These are phyloP conservation scores for Macrocybe sp. DNA, from an alignment of 1,284 basidiomycete genomes.

Conservation along the genomic window DNA sequence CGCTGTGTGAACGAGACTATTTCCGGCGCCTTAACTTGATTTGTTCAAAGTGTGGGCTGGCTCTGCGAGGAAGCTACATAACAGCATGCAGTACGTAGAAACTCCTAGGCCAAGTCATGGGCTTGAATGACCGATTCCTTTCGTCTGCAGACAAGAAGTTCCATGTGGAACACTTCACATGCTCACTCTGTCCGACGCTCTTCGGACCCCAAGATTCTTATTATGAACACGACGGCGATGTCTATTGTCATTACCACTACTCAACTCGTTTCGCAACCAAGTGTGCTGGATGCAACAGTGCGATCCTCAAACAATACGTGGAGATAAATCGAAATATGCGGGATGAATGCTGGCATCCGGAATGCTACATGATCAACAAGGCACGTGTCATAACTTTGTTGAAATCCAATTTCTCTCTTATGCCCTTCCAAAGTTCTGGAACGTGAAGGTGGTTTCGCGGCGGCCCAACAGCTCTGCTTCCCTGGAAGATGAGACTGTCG, in stretches of 20 bases:
- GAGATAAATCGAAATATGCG: conserved; percentile 98
- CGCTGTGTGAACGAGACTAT: conserved; percentile 98
- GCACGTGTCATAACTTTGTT: conserved; percentile 34
- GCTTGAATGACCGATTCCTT: conserved; percentile 12
- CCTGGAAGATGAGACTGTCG: conserved; percentile 47
- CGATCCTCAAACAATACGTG: conserved; percentile 99
- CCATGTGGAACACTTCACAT: conserved; percentile 99
- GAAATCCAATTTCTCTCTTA: conserved; percentile 6
- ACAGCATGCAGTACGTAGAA: conserved; percentile 90
- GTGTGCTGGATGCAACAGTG: conserved; percentile 95
- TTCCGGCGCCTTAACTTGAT: conserved; percentile 95
- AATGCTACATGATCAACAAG: conserved; percentile 99
- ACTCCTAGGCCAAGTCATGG: conserved; percentile 13
- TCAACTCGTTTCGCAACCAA: conserved; percentile 98
- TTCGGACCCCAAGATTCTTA: conserved; percentile 99
- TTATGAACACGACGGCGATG: conserved; percentile 96
- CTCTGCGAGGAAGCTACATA: conserved; percentile 96
- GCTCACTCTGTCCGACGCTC: conserved; percentile 92
- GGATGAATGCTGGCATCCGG: conserved; percentile 99
- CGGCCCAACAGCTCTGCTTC: conserved; percentile 54
- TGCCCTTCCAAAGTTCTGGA: conserved; percentile 79
- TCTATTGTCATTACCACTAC: conserved; percentile 98
- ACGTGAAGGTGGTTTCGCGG: conserved; percentile 90
- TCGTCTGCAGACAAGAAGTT: conserved; percentile 83
- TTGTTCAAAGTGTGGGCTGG: conserved; percentile 93